phyloP scores from a whole-genome alignment of 257 asterid species.

The Ilex aquifolium region DNA sequence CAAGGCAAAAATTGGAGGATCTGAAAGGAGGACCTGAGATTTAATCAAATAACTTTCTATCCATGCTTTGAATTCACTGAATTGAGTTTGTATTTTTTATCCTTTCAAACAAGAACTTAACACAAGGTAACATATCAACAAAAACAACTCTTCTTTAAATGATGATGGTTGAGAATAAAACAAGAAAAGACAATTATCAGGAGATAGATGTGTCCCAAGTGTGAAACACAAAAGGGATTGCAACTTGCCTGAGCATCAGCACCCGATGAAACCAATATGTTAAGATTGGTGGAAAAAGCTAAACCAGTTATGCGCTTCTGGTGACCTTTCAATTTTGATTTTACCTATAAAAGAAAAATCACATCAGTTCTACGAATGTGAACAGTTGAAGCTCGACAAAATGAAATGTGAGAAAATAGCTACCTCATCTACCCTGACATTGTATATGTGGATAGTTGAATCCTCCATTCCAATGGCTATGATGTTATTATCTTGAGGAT shows the following conservation, averaged over 20 bases:
- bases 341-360: conserved; percentile 43
- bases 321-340: conserved; percentile 78
- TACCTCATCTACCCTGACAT: conserved; percentile 95
- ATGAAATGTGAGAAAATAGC: background rate
- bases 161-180: background rate
- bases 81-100: too few relatives aligned
- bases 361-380: conserved; percentile 8
- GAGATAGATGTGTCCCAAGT: background rate
- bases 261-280: conserved; percentile 87
- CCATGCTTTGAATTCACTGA: too few relatives aligned
- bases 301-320: conserved; percentile 89
- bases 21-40: too few relatives aligned
- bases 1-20: too few relatives aligned
- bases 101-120: too few relatives aligned
- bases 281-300: conserved; percentile 79
- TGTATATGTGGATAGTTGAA: conserved; percentile 91
- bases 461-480: conserved; percentile 98
- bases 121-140: background rate
- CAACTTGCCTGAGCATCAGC: conserved; percentile 88
- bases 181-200: background rate
- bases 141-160: background rate
- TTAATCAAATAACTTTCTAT: too few relatives aligned
- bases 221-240: background rate
- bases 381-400: background rate
- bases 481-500: conserved; percentile 92